Evolutionary conservation across 345 rosid species (phyloP), one percentile per base, ranked within the genome.

Genomic region (Nasturtium officinale): DNA sequence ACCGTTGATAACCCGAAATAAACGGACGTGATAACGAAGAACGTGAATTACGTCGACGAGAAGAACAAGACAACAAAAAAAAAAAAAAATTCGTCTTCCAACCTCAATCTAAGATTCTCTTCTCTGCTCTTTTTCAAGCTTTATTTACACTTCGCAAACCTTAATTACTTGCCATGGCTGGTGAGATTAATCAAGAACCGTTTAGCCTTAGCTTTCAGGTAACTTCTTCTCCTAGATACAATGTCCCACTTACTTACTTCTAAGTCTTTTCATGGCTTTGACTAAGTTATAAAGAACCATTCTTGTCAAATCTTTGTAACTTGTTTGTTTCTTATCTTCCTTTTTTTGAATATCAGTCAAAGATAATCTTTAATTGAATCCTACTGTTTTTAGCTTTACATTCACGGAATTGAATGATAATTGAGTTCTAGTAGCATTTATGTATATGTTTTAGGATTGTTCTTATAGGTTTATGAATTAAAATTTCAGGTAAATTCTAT

Each of bases 131-230:
- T 23, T 33, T 58, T 18, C 16, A 18, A 35, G 10, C 46, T 20
- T 35, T 35, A 20, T 20, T 35, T 35, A 20, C 46, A 20, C 29
- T 59, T 13, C 25, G 15, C 46, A 42, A 4, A 42, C 46, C 17
- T 42, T 15, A 42, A 15, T 42, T 42, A 4, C 46, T 42, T 42
- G 46, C 13, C 2, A 5, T 89, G 98, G 86, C 89, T 18, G 90
- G 65, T 58, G 89, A 90, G 67, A 69, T 83, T 67, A 83, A 85
- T 69, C 87, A 86, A 81, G 92, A 90, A 5, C 83, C 96, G n/a
- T 80, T 77, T 65, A 55, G 75, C 74, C 57, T 87, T 75, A 74
- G 83, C 68, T 87, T 87, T 75, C 87, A 84, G 92, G 98, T 90
- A 72, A 43, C 23, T 25, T 13, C 30, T 32, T 54, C 56, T 68